A percentile compares a stretch with the other conserved stretches of the same genome.
phyloP scores from a whole-genome alignment of 768 basidiomycete genomes.

The Rhizopogon sp. region DNA sequence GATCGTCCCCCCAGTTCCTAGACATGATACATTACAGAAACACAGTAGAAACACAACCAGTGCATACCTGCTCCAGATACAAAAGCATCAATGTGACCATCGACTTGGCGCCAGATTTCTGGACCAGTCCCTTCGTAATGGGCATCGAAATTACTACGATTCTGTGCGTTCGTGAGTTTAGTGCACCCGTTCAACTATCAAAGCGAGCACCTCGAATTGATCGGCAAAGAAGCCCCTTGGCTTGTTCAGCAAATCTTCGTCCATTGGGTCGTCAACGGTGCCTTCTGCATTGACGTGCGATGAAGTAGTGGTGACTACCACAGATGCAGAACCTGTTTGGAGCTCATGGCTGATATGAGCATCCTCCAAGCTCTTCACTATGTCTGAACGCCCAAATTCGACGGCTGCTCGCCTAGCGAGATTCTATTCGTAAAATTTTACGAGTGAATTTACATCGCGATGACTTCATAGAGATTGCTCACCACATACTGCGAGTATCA shows the following conservation, averaged over 20 bases:
- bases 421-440: slow-evolving; percentile 48
- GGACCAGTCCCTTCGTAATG: slow-evolving; percentile 90
- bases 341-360: slow-evolving; percentile 27
- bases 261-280: slow-evolving; percentile 26
- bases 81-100: slow-evolving; percentile 77
- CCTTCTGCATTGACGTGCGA: slow-evolving; percentile 32
- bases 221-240: slow-evolving; percentile 92
- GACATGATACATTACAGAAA: not conserved
- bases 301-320: slow-evolving; percentile 51
- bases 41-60: not conserved
- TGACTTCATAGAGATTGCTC: slow-evolving; percentile 23
- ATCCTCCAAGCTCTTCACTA: slow-evolving; percentile 9
- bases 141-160: slow-evolving; percentile 83
- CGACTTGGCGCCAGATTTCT: slow-evolving; percentile 92
- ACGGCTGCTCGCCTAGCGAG: slow-evolving; percentile 77
- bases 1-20: slow-evolving; percentile 95
- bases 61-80: slow-evolving; percentile 79
- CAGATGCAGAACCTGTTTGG: slow-evolving; percentile 40
- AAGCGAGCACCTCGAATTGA: slow-evolving; percentile 71
- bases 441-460: not conserved
- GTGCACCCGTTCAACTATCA: not conserved
- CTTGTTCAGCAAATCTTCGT: slow-evolving; percentile 39
- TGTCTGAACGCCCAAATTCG: slow-evolving; percentile 54
- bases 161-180: slow-evolving; percentile 36
- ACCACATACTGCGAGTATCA: slow-evolving; percentile 52